Percentiles rank a stretch among this genome's conserved stretches.
phyloP scores from a whole-genome alignment of 768 basidiomycete species.

The Mycena kentingensis region DNA sequence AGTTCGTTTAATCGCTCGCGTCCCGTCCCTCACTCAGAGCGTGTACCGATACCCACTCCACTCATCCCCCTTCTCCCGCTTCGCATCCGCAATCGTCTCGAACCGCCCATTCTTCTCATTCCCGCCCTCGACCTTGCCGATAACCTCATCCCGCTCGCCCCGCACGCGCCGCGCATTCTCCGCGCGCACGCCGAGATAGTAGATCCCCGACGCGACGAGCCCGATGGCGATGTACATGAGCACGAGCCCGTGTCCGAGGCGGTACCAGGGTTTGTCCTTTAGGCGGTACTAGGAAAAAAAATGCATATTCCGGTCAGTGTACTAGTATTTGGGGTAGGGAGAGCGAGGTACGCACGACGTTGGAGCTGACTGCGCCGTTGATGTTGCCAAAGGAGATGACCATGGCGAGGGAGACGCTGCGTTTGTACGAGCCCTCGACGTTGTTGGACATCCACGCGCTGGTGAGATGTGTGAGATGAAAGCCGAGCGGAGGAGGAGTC shows the following conservation, averaged over 20 bases:
- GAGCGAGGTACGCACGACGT: constrained; percentile 55
- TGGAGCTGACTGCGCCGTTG: constrained; percentile 76
- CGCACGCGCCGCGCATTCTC: constrained; percentile 70
- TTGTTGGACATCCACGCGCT: constrained; percentile 69
- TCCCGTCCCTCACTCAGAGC: constrained; percentile 37
- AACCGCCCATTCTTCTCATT: constrained; percentile 59
- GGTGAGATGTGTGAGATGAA: not conserved
- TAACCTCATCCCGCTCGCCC: constrained; percentile 70
- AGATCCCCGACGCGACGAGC: constrained; percentile 45
- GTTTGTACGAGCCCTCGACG: constrained; percentile 75
- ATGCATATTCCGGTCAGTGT: constrained; percentile 7
- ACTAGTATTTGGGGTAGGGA: constrained; percentile 2
- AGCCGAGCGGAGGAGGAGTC: not conserved
- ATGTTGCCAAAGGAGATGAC: constrained; percentile 70
- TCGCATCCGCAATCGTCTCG: constrained; percentile 62
- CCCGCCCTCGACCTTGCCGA: constrained; percentile 45
- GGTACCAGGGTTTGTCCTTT: constrained; percentile 68
- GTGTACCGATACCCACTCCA: constrained; percentile 80
- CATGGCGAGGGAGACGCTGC: constrained; percentile 71
- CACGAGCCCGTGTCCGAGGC: constrained; percentile 54
- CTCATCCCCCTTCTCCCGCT: constrained; percentile 66
- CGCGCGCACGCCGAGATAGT: constrained; percentile 45
- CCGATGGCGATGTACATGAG: constrained; percentile 73
- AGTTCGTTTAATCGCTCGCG: not conserved
- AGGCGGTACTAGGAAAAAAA: constrained; percentile 54